phyloP scores from a whole-genome alignment of 306 rosid species.

The Prunus armeniaca region DNA sequence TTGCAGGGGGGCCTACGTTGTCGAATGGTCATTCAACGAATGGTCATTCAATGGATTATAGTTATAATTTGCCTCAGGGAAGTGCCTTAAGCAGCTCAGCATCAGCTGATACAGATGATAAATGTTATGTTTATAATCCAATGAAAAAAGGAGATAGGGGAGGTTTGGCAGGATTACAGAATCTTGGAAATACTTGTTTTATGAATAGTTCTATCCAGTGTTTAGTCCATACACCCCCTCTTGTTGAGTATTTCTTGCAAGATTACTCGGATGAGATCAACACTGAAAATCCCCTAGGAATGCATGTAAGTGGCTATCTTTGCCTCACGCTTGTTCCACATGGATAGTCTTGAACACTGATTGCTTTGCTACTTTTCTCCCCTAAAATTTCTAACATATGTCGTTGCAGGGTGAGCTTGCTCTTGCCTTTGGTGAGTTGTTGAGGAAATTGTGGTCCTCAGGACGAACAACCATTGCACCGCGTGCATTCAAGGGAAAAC shows the following conservation, averaged over 20 bases:
- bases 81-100: slow-evolving; percentile 56
- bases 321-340: neutral
- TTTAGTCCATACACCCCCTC: slow-evolving; percentile 89
- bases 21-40: slow-evolving; percentile 89
- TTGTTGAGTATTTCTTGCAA: slow-evolving; percentile 83
- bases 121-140: slow-evolving; percentile 39
- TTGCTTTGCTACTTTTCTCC: slow-evolving; percentile 11
- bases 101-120: slow-evolving; percentile 58
- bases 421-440: slow-evolving; percentile 85
- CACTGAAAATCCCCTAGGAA: slow-evolving; percentile 89
- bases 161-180: slow-evolving; percentile 97
- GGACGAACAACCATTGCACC: slow-evolving; percentile 85
- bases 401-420: slow-evolving; percentile 92
- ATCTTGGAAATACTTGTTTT: slow-evolving; percentile 97
- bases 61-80: slow-evolving; percentile 54
- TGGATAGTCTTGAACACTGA: slow-evolving; percentile 6
- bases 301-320: slow-evolving; percentile 70
- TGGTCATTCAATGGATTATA: slow-evolving; percentile 73
- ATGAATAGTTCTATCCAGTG: slow-evolving; percentile 96
- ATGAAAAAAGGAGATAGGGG: slow-evolving; percentile 58
- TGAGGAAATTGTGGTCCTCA: slow-evolving; percentile 94
- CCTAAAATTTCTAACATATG: slow-evolving; percentile 20
- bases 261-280: slow-evolving; percentile 91
- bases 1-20: slow-evolving; percentile 90
- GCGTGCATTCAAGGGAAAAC: slow-evolving; percentile 86